These are phyloP conservation scores for Fraxinus velutina DNA, from an alignment of 305 asterid species.

Conservation along the genomic window DNA sequence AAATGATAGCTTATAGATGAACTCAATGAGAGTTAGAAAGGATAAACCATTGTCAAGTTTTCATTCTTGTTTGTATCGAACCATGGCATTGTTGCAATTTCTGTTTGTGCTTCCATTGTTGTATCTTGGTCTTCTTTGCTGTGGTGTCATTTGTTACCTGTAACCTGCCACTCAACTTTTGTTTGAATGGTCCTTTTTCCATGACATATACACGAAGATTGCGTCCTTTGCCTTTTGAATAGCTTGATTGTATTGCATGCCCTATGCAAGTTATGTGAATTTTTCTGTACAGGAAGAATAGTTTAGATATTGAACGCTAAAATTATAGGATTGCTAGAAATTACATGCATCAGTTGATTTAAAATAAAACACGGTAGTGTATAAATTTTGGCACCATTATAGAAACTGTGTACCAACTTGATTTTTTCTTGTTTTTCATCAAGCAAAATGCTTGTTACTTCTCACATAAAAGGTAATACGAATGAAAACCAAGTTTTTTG, in stretches of 20 bases:
- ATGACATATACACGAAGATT: neutral
- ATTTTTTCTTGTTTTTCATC: too few relatives aligned
- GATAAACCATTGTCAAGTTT: slow-evolving; percentile 1
- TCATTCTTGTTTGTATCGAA: neutral
- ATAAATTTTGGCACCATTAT: neutral
- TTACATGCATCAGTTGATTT: neutral
- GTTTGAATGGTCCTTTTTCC: neutral
- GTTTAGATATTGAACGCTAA: neutral
- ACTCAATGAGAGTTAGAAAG: slow-evolving; percentile 3
- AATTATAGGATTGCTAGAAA: neutral
- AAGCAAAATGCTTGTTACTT: neutral
- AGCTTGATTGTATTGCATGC: neutral
- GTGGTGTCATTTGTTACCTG: neutral
- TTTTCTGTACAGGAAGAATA: neutral
- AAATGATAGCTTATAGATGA: slow-evolving; percentile 23
- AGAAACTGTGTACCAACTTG: neutral
- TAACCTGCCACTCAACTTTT: neutral
- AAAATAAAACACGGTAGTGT: neutral
- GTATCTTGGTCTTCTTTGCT: neutral
- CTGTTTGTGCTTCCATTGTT: neutral
- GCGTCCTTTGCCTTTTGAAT: neutral
- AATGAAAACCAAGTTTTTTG: neutral
- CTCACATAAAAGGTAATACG: neutral
- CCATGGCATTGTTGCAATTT: neutral
- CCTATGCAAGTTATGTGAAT: neutral